Conservation (phyloP, 2,329 filamentous ascomycete species). For the Xylaria multiplex region DNA sequence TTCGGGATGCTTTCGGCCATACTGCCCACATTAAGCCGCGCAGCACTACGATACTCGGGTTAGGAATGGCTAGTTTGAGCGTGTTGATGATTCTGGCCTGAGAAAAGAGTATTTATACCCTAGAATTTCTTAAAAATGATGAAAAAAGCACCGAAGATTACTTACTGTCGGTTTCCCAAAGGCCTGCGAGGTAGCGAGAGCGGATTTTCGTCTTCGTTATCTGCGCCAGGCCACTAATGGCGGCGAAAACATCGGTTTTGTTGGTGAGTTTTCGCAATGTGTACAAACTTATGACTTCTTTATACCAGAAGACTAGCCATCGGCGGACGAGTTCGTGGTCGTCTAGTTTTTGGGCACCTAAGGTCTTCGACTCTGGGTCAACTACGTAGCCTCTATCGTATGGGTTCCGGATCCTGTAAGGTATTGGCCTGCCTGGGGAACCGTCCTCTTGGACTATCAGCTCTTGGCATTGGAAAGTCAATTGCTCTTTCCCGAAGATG, state of each 20-base stretch:
- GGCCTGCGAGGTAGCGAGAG: slow-evolving; percentile 41
- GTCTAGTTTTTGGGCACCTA: background rate
- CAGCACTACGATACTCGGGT: slow-evolving; percentile 21
- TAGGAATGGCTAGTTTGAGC: background rate
- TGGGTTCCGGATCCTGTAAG: background rate
- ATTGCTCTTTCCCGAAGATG: slow-evolving; percentile 34
- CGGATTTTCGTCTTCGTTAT: slow-evolving; percentile 28
- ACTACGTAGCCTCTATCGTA: background rate
- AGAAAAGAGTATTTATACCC: too few species aligned
- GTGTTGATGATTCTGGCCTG: too few species aligned
- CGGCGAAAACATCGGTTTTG: slow-evolving; percentile 40
- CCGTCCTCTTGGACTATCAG: slow-evolving; percentile 34
- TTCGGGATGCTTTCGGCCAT: background rate
- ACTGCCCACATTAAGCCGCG: slow-evolving; percentile 39
- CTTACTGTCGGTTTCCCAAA: slow-evolving; percentile 40
- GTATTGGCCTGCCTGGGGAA: background rate
- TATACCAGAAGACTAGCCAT: slow-evolving; percentile 38
- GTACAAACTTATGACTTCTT: slow-evolving; percentile 30
- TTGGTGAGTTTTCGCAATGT: slow-evolving; percentile 33
- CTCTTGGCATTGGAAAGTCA: slow-evolving; percentile 39
- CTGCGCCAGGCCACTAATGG: slow-evolving; percentile 38
- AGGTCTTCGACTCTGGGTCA: background rate
- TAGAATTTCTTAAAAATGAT: too few species aligned
- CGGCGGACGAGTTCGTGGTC: background rate
- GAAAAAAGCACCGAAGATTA: background rate